Evolutionary conservation across 345 rosid genomes (phyloP).

Genomic region (Syzygium grande): DNA sequence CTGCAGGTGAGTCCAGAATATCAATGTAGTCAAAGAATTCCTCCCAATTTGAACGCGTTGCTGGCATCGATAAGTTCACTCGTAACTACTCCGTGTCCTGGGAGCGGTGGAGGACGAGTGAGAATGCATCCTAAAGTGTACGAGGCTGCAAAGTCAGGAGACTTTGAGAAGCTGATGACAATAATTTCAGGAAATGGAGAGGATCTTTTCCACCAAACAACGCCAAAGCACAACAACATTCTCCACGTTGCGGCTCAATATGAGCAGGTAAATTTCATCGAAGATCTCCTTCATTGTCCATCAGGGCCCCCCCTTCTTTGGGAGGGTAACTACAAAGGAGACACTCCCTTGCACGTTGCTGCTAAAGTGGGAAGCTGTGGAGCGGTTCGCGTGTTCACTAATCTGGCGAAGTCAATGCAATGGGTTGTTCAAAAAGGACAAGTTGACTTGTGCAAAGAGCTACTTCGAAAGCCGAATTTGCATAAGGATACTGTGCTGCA

Average conservation of each 20-base stretch:
- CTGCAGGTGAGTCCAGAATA: neutral
- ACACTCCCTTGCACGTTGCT: neutral
- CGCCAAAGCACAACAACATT: neutral
- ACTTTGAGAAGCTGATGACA: neutral
- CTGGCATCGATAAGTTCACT: neutral
- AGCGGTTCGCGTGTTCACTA: neutral
- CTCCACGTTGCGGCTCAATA: neutral
- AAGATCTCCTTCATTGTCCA: neutral
- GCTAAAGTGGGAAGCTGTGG: neutral
- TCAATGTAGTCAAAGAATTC: neutral
- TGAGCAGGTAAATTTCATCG: neutral
- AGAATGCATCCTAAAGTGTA: neutral
- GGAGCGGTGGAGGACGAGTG: neutral
- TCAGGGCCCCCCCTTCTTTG: neutral
- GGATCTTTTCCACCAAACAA: neutral
- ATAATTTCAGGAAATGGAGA: neutral
- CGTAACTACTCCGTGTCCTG: neutral
- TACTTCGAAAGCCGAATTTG: neutral
- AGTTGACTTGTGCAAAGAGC: neutral
- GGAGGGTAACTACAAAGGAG: neutral
- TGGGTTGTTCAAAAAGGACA: neutral
- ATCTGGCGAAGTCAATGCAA: fast-evolving
- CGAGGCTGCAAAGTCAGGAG: neutral
- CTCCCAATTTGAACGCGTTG: neutral
- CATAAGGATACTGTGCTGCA: neutral